Evolutionary conservation across 257 asterid species (phyloP), one percentile per base, ranked within the genome.

Genomic region (Jasminum sambac): DNA sequence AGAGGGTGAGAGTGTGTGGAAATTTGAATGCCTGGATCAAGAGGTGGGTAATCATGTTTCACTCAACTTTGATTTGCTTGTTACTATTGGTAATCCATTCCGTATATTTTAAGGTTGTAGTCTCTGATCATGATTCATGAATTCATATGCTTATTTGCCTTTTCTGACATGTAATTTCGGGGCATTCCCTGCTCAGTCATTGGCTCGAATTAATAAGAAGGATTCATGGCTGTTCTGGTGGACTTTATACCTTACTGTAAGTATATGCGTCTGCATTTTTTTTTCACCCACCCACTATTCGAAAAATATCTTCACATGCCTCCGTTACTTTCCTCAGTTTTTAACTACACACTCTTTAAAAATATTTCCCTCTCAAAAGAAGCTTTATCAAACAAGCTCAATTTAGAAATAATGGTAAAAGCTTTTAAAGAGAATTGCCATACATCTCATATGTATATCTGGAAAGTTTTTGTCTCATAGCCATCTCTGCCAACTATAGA

Each of bases 221-320:
- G 99, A 94, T 78, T 86, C 97, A 64, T 91, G 97, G 99, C 88
- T 94, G 39, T 94, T 94, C 79, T 91, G 99, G 99, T 94, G 99
- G 99, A 94, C 99, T 57, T 79, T 94, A 60, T 94, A 90, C 82
- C 84, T 94, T 69, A 80, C 96, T 34, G 98, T 90, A 84, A 83
- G 96, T 74, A 72, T 63, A 50, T 6, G 25, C 66, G 25, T 68
- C 61, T 64, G 63, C 63, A 68, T 38, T 21, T 30, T 30, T 1
- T 30, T 4, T 30, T 30, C 36, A 30, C 4, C 36, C 36, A 30
- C 36, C 36, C 36, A 30, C 36, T 30, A 30, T 30, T 30, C 4
- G 36, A 30, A 30, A 30, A 1, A 30, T 30, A 30, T 30, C 4
- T 30, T 30, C 36, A 4, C 36, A 30, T 30, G 36, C 4, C 36